Evolutionary conservation across 2,329 filamentous ascomycete species (phyloP).

Genomic region (Chalara sp.): DNA sequence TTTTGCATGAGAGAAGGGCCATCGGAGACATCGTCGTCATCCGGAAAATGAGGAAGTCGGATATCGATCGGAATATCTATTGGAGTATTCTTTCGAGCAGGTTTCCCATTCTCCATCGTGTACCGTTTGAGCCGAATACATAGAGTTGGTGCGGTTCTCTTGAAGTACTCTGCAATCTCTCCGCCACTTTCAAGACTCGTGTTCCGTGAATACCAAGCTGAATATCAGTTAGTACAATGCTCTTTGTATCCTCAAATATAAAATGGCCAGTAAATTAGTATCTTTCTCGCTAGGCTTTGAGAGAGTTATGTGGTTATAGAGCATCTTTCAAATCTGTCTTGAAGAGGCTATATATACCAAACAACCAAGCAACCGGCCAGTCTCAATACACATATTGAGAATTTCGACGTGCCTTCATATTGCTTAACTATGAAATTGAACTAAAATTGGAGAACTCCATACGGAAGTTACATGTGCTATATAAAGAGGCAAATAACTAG

Average conservation of each 20-base stretch:
- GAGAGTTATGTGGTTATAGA: no score
- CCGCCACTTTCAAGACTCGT: constrained; percentile 55
- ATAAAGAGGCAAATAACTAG: background rate
- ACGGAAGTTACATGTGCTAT: no score
- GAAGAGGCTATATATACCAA: no score
- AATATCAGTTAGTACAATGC: background rate
- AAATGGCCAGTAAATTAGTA: no score
- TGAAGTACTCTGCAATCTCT: constrained; percentile 85
- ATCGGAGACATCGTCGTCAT: constrained; percentile 57
- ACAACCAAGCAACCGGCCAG: no score
- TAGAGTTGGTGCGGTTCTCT: constrained; percentile 72
- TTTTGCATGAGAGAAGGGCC: constrained; percentile 59
- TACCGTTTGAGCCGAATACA: constrained; percentile 94
- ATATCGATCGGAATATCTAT: constrained; percentile 90
- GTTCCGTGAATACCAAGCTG: constrained; percentile 80
- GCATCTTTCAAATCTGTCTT: no score
- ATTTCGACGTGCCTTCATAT: no score
- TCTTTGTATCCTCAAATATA: no score
- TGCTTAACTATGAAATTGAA: no score
- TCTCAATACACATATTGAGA: no score
- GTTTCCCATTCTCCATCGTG: constrained; percentile 62
- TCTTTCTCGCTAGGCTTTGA: no score
- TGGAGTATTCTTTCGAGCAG: constrained; percentile 69
- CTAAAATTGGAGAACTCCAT: no score
- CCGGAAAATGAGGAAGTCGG: constrained; percentile 81